Percentiles rank a stretch among this genome's conserved stretches.
phyloP scores from a whole-genome alignment of 140 eudicot genomes.

The Oenanthe javanica region DNA sequence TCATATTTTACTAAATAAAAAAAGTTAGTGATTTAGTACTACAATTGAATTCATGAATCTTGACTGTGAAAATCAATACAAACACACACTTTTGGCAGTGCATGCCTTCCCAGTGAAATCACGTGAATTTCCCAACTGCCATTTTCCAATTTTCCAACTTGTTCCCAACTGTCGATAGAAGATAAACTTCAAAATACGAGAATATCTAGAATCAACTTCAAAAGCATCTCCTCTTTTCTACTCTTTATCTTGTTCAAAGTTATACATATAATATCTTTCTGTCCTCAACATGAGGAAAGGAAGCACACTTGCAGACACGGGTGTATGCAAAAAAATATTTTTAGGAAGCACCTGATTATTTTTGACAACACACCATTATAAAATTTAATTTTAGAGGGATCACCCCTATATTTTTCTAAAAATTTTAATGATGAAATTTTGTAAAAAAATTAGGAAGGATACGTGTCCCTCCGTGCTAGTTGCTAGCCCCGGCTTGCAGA shows the following conservation, averaged over 20 bases:
- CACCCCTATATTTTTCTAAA: too few species aligned
- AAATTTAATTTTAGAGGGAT: too few species aligned
- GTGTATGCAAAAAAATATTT: too few species aligned
- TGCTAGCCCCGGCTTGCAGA: too few species aligned
- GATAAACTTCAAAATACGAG: background rate
- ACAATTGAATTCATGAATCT: background rate
- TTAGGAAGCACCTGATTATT: too few species aligned
- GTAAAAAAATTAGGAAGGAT: too few species aligned
- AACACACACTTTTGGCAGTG: background rate
- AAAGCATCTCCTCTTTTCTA: background rate
- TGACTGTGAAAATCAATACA: background rate
- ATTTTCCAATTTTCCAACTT: background rate
- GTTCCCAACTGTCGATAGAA: background rate
- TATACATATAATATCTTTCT: background rate
- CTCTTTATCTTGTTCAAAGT: background rate
- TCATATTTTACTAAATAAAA: too few species aligned
- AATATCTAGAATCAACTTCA: background rate
- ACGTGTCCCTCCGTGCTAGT: too few species aligned
- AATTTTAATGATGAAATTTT: too few species aligned
- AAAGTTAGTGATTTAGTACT: too few species aligned
- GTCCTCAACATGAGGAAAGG: background rate
- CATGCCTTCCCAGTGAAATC: background rate
- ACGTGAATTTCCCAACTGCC: conserved; percentile 7
- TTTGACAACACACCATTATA: too few species aligned
- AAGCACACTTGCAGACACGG: background rate